phyloP scores from a whole-genome alignment of 108 stramenopile genomes.

The Conticribra guillardii region DNA sequence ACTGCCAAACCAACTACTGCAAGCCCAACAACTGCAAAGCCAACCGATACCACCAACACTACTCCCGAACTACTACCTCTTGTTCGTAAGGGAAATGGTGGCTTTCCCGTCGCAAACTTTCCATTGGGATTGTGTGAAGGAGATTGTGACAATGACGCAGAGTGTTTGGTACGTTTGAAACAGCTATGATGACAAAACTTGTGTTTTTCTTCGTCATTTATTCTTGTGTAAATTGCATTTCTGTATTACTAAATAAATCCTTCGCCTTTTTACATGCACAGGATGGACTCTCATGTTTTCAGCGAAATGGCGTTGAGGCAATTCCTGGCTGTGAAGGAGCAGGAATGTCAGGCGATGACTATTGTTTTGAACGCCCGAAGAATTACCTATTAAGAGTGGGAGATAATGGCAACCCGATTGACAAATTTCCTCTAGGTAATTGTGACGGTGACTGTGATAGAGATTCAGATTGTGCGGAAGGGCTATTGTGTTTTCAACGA shows the following conservation, averaged over 20 bases:
- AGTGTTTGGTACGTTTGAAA: conserved; percentile 3
- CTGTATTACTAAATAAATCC: too few species aligned
- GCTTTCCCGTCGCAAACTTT: conserved; percentile 1
- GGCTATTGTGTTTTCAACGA: too few species aligned
- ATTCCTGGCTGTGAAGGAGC: conserved; percentile 7
- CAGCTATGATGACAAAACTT: background rate
- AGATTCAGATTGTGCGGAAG: too few species aligned
- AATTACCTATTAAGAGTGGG: background rate
- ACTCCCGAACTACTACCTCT: background rate
- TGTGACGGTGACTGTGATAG: too few species aligned
- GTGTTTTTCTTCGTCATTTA: background rate
- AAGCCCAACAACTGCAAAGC: background rate
- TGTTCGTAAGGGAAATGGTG: conserved; percentile 6
- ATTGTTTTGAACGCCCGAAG: background rate
- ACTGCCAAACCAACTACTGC: background rate
- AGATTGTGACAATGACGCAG: conserved; percentile 15
- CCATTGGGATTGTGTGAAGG: conserved; percentile 25
- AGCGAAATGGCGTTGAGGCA: background rate
- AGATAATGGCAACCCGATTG: background rate
- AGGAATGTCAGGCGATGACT: background rate
- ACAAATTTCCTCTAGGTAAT: background rate
- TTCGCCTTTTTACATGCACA: too few species aligned
- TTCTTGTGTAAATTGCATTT: background rate
- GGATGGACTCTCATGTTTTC: conserved; percentile 7
- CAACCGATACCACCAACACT: background rate